Base-by-base conservation (phyloP, 306 rosid genomes). In the Prosopis cineraria region DNA sequence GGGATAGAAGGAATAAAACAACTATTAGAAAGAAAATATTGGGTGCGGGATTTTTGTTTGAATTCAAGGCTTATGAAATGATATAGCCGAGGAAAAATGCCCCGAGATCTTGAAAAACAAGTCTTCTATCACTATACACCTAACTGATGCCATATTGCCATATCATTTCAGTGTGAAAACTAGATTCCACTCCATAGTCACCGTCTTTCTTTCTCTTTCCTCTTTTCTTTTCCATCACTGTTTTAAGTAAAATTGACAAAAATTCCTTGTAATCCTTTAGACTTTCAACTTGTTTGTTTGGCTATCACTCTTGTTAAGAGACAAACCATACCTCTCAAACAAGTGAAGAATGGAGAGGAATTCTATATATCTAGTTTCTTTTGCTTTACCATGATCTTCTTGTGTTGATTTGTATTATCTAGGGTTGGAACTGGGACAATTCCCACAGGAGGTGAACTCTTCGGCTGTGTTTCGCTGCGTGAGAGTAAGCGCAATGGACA, bases 351-450 rank as follows among this genome's bases (percentile, higher is more conserved):
- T 2, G 37, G 36, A 19, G 41, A n/a, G n/a, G 25, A n/a, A 29
- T n/a, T 62, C 48, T 40, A 47, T 50, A 50, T 50, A 50, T n/a
- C 24, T 64, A 7, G 50, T 29, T 64, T 16, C 12, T 1, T 69
- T 69, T 69, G 58, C 30, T 7, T 45, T 13, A 16, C 73, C 30
- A 71, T 71, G 58, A 27, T 44, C 8, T 29, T 0, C 3, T 16
- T 29, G 10, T 10, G 43, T 68, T n/a, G 30, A 68, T 68, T 24
- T 68, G 34, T 41, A 13, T 22, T 5, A 29, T 36, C 33, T 90
- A 90, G 95, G 95, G 92, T 86, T 90, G 83, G 92, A 90, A 75
- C 76, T 90, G 72, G 83, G 87, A 71, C 83, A 83, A 50, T 90
- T 90, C 63, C 95, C 95, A 53, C 30, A 91, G 0, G 95, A 90